Base-by-base conservation (phyloP, 1,284 basidiomycete species). In the Rhodotorula sp. region DNA sequence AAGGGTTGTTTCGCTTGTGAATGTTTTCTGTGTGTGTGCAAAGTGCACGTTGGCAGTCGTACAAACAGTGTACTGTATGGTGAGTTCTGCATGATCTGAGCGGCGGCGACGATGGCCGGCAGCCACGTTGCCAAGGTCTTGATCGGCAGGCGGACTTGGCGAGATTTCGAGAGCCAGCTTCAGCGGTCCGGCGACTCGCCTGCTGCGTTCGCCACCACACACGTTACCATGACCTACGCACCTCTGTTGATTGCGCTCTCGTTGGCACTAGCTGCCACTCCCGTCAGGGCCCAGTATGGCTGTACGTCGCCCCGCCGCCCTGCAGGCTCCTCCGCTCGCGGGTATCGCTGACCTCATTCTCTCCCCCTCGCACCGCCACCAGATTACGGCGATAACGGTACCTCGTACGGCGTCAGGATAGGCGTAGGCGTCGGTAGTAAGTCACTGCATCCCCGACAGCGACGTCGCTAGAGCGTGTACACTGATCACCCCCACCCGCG, bases 391-490 rank as follows among this genome's bases (percentile, higher is more conserved):
- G 33, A 60, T 46, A 63, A 65, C 18, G 62, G 71, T 0, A 53
- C 44, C 1, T 51, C 30, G 29, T 73, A 73, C 37, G 71, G 71
- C 14, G 48, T 51, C 7, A 48, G 71, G n/a, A 68, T 73, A 24
- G 71, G 71, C 56, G 64, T 72, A 44, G 71, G 71, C 29, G 54
- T 71, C 22, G 60, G 63, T 29, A 63, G 66, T 71, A 24, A 26
- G 66, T 64, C 18, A 54, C 45, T 44, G n/a, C 1, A 7, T 15
- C 15, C 59, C n/a, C 59, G 5, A 7, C 56, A 10, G 30, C n/a
- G 6, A 7, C 12, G 42, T 24, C 33, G 30, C 45, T 60, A 4
- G 56, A 37, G 20, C 30, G 18, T 4, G 18, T 33, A 14, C 22
- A n/a, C 48, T 54, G 51, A 44, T 53, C 44, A 6, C 5, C 12